Conservation (phyloP, 2,329 filamentous ascomycete genomes). For the Sporothrix pallida region DNA sequence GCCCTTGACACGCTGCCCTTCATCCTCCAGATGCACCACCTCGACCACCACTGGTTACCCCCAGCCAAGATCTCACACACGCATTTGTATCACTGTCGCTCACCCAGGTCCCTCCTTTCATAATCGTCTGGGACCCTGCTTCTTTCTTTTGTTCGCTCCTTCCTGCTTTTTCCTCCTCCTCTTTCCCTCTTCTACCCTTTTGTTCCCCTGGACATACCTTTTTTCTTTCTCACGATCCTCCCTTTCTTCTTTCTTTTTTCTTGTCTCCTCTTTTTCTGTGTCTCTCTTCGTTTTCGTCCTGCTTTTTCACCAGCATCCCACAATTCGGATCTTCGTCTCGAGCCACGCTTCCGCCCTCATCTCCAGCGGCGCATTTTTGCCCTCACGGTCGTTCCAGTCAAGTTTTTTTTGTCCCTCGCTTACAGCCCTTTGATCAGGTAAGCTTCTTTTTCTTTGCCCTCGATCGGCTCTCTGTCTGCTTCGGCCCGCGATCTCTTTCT, state of each 20-base stretch:
- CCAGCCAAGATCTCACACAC: conserved; percentile 49
- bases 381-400: conserved; percentile 25
- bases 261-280: conserved; percentile 35
- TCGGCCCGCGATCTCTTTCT: background rate
- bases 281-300: conserved; percentile 33
- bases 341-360: conserved; percentile 17
- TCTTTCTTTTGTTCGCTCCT: conserved; percentile 15
- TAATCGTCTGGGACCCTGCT: conserved; percentile 38
- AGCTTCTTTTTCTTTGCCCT: conserved; percentile 24
- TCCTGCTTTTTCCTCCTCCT: conserved; percentile 1
- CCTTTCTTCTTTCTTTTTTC: conserved; percentile 31
- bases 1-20: conserved; percentile 20
- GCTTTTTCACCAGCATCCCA: conserved; percentile 24
- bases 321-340: conserved; percentile 25
- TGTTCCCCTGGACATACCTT: background rate
- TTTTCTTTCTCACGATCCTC: conserved; percentile 35
- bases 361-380: conserved; percentile 20
- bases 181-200: conserved; percentile 19
- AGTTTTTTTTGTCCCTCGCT: conserved; percentile 30
- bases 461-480: background rate
- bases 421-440: conserved; percentile 25
- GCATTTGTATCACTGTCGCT: conserved; percentile 48
- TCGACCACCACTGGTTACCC: conserved; percentile 27
- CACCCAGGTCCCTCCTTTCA: conserved; percentile 45
- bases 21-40: conserved; percentile 25